phyloP scores from a whole-genome alignment of 2,329 filamentous ascomycete genomes.

The Aspergillus sp. region DNA sequence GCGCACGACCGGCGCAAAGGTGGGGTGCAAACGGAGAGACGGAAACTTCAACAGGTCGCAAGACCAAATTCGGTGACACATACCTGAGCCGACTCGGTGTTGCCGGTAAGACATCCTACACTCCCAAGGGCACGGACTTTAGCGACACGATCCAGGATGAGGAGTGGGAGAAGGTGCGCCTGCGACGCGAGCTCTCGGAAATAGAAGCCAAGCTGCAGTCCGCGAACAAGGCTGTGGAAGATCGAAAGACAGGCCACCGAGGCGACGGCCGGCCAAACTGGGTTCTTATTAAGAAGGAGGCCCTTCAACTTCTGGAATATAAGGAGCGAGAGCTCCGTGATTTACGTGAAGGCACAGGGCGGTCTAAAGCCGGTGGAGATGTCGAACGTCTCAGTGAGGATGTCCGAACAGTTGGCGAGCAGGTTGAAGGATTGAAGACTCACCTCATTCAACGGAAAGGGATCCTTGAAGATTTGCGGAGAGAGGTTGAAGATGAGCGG shows the following conservation, averaged over 20 bases:
- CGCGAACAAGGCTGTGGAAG: constrained; percentile 72
- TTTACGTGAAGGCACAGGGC: constrained; percentile 61
- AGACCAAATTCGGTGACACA: constrained; percentile 96
- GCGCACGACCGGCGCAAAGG: constrained; percentile 67
- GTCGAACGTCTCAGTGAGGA: constrained; percentile 81
- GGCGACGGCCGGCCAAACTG: constrained; percentile 75
- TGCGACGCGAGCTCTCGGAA: constrained; percentile 89
- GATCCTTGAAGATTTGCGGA: constrained; percentile 71
- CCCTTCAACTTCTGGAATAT: constrained; percentile 92
- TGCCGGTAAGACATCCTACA: constrained; percentile 72
- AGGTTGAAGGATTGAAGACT: constrained; percentile 83
- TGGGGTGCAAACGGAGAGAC: constrained; percentile 82
- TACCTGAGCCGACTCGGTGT: constrained; percentile 87
- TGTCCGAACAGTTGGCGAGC: constrained; percentile 85
- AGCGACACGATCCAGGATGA: constrained; percentile 77
- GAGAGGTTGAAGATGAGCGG: constrained; percentile 87
- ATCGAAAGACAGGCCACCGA: constrained; percentile 55
- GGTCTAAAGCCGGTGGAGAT: constrained; percentile 64
- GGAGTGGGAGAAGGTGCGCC: constrained; percentile 95
- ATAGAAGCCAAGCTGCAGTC: constrained; percentile 83
- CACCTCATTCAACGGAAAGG: constrained; percentile 77
- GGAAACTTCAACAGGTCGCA: constrained; percentile 78
- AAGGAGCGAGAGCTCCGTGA: constrained; percentile 76
- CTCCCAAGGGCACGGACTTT: constrained; percentile 86
- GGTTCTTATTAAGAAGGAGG: constrained; percentile 87